These are phyloP conservation scores for Penicillium verrucosum DNA, from an alignment of 2,329 filamentous ascomycete species.

Conservation along the genomic window DNA sequence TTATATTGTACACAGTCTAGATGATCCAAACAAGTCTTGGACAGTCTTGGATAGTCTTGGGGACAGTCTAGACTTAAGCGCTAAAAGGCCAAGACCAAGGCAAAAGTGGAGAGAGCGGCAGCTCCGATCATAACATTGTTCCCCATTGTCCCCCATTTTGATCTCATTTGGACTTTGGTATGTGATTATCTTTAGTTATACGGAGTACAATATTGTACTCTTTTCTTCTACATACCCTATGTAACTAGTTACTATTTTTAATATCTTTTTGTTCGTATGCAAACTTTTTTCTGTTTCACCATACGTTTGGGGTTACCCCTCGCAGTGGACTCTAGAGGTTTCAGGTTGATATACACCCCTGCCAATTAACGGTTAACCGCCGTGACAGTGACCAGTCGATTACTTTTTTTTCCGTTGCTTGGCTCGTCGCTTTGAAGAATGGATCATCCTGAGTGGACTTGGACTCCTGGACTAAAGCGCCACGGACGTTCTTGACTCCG, in stretches of 20 bases:
- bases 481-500: neutral
- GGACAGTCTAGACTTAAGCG: neutral
- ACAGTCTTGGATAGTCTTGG: neutral
- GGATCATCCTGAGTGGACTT: conserved; percentile 5
- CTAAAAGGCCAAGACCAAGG: neutral
- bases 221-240: too few species aligned
- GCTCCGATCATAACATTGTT: neutral
- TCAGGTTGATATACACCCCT: conserved; percentile 3
- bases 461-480: neutral
- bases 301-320: neutral
- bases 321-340: neutral
- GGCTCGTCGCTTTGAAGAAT: conserved; percentile 1
- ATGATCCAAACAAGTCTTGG: neutral
- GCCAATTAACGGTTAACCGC: neutral
- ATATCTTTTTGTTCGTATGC: neutral
- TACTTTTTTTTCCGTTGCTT: neutral
- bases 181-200: neutral
- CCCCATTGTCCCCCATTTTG: neutral
- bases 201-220: too few species aligned
- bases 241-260: neutral
- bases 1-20: too few species aligned
- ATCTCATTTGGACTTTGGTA: neutral
- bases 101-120: neutral
- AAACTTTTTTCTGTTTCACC: conserved; percentile 5
- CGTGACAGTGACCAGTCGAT: conserved; percentile 3